Evolutionary conservation across 1,284 basidiomycete species (phyloP).

Genomic region (Phellopilus nigrolimitatus): DNA sequence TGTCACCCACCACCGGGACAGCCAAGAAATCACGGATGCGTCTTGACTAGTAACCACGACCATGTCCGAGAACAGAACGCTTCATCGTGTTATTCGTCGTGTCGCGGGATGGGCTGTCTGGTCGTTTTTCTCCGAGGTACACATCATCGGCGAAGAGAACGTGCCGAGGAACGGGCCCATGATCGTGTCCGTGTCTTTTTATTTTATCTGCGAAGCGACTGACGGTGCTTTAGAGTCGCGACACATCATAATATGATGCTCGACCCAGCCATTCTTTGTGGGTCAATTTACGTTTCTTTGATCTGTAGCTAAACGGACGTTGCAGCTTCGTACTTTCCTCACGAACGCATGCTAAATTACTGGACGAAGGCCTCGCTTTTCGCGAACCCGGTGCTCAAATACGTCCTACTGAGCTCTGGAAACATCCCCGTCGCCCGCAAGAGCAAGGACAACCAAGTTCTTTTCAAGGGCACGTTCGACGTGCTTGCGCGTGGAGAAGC

Average conservation of each 20-base stretch:
- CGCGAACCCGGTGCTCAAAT: constrained; percentile 66
- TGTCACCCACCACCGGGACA: too few relatives aligned
- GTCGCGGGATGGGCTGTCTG: constrained; percentile 71
- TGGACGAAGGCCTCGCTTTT: constrained; percentile 90
- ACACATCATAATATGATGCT: constrained; percentile 94
- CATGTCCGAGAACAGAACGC: constrained; percentile 37
- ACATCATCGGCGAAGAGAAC: constrained; percentile 79
- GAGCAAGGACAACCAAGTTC: constrained; percentile 81
- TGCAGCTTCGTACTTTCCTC: constrained; percentile 72
- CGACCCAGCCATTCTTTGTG: constrained; percentile 77
- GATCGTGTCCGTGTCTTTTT: constrained; percentile 64
- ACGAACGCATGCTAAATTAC: constrained; percentile 81
- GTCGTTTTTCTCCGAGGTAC: constrained; percentile 85
- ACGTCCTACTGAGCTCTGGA: constrained; percentile 82
- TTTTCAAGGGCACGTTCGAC: constrained; percentile 91
- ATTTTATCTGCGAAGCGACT: constrained; percentile 16
- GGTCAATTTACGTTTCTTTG: constrained; percentile 30
- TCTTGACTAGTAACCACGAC: constrained; percentile 5
- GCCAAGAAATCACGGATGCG: neutral
- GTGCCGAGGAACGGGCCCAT: constrained; percentile 81
- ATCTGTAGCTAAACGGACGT: constrained; percentile 21
- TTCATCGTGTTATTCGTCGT: constrained; percentile 61
- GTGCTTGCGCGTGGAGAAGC: constrained; percentile 73
- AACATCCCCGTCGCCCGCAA: constrained; percentile 96
- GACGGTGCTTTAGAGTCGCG: constrained; percentile 53